Evolutionary conservation across 2,329 filamentous ascomycete genomes (phyloP), one percentile per base, ranked within the genome.

Genomic region (Epichloe typhina): DNA sequence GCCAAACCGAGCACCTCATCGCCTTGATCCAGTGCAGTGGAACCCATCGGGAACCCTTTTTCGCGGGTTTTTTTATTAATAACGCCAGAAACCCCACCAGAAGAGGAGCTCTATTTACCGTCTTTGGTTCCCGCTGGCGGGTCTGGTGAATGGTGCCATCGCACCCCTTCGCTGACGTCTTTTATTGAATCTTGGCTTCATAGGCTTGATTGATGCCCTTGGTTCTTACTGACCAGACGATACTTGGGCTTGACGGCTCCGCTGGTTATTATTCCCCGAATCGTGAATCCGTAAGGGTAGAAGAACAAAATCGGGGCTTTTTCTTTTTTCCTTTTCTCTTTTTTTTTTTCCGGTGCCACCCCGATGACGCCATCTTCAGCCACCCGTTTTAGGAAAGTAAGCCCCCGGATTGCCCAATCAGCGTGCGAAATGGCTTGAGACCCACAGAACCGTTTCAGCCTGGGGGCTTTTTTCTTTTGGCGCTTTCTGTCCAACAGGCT

Each of bases 331-430:
- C 3, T 21, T 21, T 4, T 21, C 21, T 21, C 3, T 21, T 21
- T 4, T 21, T 21, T 21, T 21, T 37, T 15, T 4, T 15, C 7
- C 7, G 26, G 26, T 8, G 15, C 5, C 15, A 38, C 51, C 47
- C 49, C 55, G 57, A 61, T 60, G 57, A 59, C 59, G 59, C 57
- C 53, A 60, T 60, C 59, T 50, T 3, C n/a, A 40, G 19, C 2
- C 19, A 17, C 11, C 19, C 46, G 6, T 13, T 15, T 47, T 47
- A 15, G 17, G 37, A n/a, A 17, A 41, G 19, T 41, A 17, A 0
- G n/a, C n/a, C 39, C 36, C 11, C 3, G 36, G 12, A 5, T 12
- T n/a, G 12, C 0, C 36, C 36, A 38, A 38, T 38, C 36, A 38
- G 36, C 26, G 36, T 5, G 36, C 36, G 12, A 11, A 2, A 26